Conservation (phyloP, 2,329 filamentous ascomycete species). For the Calonectria multiphialidica region DNA sequence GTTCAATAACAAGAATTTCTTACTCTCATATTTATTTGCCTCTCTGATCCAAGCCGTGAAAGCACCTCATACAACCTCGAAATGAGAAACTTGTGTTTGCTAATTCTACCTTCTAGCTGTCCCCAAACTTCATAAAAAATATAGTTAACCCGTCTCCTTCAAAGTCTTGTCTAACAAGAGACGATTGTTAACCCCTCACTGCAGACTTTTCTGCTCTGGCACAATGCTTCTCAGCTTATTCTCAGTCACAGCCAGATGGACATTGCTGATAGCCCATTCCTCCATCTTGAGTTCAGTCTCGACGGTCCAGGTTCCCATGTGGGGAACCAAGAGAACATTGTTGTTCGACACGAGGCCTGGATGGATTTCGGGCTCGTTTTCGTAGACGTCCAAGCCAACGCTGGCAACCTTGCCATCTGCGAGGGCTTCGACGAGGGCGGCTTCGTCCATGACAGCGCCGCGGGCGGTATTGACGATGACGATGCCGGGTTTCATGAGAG, state of each 20-base stretch:
- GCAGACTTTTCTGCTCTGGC: conserved; percentile 71
- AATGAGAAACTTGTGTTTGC: no score
- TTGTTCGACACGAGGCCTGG: conserved; percentile 78
- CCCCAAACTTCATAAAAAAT: background rate
- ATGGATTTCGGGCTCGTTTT: conserved; percentile 83
- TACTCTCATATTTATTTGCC: conserved; percentile 23
- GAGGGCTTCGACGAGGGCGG: conserved; percentile 80
- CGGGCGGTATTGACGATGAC: conserved; percentile 87
- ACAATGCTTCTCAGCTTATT: conserved; percentile 77
- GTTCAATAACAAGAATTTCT: conserved; percentile 36
- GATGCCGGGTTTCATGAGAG: conserved; percentile 81
- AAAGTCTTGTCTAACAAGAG: background rate
- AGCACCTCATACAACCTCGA: background rate
- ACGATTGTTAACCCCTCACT: background rate
- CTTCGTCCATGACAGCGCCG: conserved; percentile 86
- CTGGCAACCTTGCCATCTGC: conserved; percentile 77
- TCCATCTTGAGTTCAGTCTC: conserved; percentile 79
- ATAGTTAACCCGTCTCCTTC: background rate
- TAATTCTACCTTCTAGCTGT: no score
- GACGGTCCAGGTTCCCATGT: conserved; percentile 87
- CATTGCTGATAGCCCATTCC: conserved; percentile 79
- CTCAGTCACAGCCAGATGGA: conserved; percentile 71
- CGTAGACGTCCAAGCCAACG: conserved; percentile 84
- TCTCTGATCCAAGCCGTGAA: background rate
- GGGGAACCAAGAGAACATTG: conserved; percentile 81